Base-by-base conservation (phyloP, 345 rosid genomes). In the Mallotus nudiflorus region DNA sequence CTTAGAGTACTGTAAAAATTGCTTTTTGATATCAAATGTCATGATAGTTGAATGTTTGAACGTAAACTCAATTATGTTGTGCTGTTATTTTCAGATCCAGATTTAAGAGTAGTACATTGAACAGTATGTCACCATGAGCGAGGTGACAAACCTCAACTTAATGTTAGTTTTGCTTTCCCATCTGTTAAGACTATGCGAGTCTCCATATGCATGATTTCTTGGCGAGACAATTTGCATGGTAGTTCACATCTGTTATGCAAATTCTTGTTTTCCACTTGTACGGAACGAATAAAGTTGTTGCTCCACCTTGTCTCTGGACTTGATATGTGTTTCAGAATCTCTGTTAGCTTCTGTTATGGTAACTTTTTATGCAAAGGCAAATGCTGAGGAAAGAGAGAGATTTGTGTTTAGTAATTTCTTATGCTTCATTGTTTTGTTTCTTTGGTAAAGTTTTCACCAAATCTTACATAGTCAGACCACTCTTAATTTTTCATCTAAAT, bases 241-340 rank as follows among this genome's bases (percentile, higher is more conserved):
- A 49, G 22, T 57, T 44, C 14, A 40, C 35, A n/a, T 49, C n/a
- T 58, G 37, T 56, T 45, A 53, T 70, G 66, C 14, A n/a, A 31
- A 6, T 54, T 69, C 5, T 3, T 13, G 31, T 48, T 29, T 19
- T 5, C 13, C 16, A 6, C 18, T 18, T 28, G 18, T 28, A 24
- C 22, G 53, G 44, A 2, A 8, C 49, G 4, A 24, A 45, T 28
- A 18, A 0, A 12, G n/a, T 16, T 9, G 12, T 20, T 52, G 27
- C 56, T 22, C 4, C 19, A 2, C 19, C 27, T 55, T 27, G 6
- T 5, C 27, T 18, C 6, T 55, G 35, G 35, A n/a, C 22, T 60
- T 20, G 18, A 19, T 35, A 18, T 1, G 22, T 3, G 15, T 22
- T 33, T 10, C 24, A 59, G 27, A 59, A 33, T 42, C 37, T 7